phyloP scores from a whole-genome alignment of 768 basidiomycete genomes.

The Gymnopilus dilepis region DNA sequence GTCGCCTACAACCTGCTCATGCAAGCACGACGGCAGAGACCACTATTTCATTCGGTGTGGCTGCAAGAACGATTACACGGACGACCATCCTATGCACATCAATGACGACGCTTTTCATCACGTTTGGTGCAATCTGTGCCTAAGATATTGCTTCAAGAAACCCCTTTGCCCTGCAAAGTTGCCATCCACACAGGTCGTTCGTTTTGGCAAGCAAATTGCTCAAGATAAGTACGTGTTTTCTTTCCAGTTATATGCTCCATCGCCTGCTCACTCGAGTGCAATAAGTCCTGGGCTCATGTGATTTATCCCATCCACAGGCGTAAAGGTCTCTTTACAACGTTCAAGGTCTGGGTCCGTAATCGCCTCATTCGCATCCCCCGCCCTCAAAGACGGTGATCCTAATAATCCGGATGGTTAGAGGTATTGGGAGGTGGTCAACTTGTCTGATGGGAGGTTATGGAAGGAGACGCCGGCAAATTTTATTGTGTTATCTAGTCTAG shows the following conservation, averaged over 20 bases:
- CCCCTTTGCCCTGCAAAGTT: slow-evolving; percentile 23
- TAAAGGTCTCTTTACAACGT: slow-evolving; percentile 11
- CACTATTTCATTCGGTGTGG: slow-evolving; percentile 34
- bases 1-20: slow-evolving; percentile 23
- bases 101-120: slow-evolving; percentile 35
- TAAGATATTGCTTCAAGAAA: slow-evolving; percentile 33
- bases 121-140: slow-evolving; percentile 35
- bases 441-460: background rate
- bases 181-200: slow-evolving; percentile 17
- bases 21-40: slow-evolving; percentile 23
- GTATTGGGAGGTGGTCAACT: background rate
- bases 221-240: slow-evolving; percentile 16
- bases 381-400: background rate
- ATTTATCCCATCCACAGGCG: slow-evolving; percentile 15
- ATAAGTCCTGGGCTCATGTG: slow-evolving; percentile 17
- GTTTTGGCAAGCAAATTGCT: slow-evolving; percentile 6
- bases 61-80: slow-evolving; percentile 31
- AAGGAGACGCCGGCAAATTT: background rate
- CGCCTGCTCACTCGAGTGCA: slow-evolving; percentile 2
- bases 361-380: background rate
- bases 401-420: background rate
- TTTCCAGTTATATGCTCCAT: slow-evolving; percentile 8
- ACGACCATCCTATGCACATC: slow-evolving; percentile 27
- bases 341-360: slow-evolving; percentile 18
- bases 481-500: background rate